Conservation (phyloP, 768 basidiomycete genomes). For the Lactifluus pinguis region DNA sequence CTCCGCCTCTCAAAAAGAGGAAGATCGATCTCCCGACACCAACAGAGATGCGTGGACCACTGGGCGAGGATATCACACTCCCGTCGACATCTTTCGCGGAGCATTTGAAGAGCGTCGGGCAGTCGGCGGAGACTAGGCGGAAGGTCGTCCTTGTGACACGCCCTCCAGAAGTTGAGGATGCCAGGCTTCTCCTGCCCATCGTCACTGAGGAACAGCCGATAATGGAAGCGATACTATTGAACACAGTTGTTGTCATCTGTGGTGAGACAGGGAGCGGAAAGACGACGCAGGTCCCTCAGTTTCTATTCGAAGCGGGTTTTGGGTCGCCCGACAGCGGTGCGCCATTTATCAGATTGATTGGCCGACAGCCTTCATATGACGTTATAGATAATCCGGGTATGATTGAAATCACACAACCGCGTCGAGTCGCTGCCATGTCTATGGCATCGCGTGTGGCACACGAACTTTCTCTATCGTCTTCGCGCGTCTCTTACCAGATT, state of each 20-base stretch:
- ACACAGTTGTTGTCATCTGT: conserved; percentile 80
- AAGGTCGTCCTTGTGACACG: conserved; percentile 52
- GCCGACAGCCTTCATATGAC: not conserved
- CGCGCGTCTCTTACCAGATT: conserved; percentile 90
- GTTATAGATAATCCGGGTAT: conserved; percentile 87
- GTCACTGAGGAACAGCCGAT: conserved; percentile 90
- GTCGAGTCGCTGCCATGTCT: conserved; percentile 94
- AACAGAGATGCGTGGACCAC: conserved; percentile 61
- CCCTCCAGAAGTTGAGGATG: conserved; percentile 61
- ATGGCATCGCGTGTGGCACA: conserved; percentile 90
- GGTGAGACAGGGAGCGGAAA: conserved; percentile 98
- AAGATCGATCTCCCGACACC: conserved; percentile 31
- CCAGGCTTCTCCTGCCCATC: conserved; percentile 76
- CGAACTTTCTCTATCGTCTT: conserved; percentile 78
- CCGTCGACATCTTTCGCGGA: conserved; percentile 60
- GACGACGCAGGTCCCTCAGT: conserved; percentile 97
- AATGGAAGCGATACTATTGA: conserved; percentile 81
- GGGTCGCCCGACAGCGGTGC: conserved; percentile 74
- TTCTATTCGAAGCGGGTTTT: conserved; percentile 95
- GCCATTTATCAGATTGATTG: conserved; percentile 18
- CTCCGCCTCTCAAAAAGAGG: conserved; percentile 37
- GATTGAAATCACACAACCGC: conserved; percentile 96
- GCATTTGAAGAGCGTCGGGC: conserved; percentile 28
- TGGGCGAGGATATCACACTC: conserved; percentile 62
- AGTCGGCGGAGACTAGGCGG: conserved; percentile 7